Base-by-base conservation (phyloP, 805 yeast genomes). In the Saccharomycopsis sp. region DNA sequence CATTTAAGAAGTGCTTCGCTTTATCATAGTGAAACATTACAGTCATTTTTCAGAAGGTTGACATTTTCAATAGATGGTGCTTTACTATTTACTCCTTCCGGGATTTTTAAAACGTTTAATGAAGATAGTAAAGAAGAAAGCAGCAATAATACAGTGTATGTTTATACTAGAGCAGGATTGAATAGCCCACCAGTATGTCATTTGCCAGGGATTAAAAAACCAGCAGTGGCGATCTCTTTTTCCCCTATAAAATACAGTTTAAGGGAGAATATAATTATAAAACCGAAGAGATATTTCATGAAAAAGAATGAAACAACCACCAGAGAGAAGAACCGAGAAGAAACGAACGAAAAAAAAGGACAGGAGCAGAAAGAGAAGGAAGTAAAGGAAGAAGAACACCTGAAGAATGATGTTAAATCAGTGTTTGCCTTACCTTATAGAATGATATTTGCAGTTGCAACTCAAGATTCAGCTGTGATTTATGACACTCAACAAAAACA, bases 61-160 rank as follows among this genome's bases (percentile, higher is more conserved):
- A 63, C 81, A 1, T 87, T 90, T 57, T 83, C 96, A 0, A 95
- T 96, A 0, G 97, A 94, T 61, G 99, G 99, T 0, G 69, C 72
- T 44, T 60, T 93, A 31, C 64, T 93, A 26, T 63, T 90, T 23
- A 76, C 94, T 0, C 95, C 93, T 33, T 67, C 94, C 43, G 94
- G 96, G 45, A 63, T 77, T 51, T 65, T 74, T 61, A 73, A 73
- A 56, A 56, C 48, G 6, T 32, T 41, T 9, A 4, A 22, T 17
- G 46, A 52, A 11, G 61, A 58, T n/a, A 48, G 40, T 14, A 56
- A 57, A 14, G 72, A 69, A n/a, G 74, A 70, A 31, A 54, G 63
- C 17, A 59, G 68, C 1, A 38, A 31, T 21, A 85, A 88, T 57
- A 82, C 95, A 0, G 95, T 85, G 0, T 86, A 80, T 56, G 74